Conservation (phyloP, 208 protist genomes). For the Acanthamoeba culbertsoni region DNA sequence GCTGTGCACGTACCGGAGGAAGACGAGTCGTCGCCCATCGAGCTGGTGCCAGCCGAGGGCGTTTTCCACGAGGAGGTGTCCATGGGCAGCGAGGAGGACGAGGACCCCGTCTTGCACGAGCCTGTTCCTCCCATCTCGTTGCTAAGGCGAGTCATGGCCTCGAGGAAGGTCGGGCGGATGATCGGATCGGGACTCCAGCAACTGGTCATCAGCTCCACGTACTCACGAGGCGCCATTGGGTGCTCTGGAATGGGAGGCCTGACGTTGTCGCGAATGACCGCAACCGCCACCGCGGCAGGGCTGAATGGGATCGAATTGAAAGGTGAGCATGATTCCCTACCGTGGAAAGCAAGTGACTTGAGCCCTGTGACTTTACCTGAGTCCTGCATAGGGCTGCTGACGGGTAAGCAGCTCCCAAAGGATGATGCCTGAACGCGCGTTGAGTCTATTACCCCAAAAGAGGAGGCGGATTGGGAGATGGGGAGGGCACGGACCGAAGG, state of each 20-base stretch:
- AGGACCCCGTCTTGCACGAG: neutral
- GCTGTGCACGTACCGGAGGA: no score
- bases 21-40: no score
- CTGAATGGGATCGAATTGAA: no score
- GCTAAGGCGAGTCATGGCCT: conserved; percentile 53
- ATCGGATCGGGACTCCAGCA: neutral
- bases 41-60: no score
- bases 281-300: conserved; percentile 44
- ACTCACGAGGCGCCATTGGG: neutral
- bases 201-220: neutral
- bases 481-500: neutral
- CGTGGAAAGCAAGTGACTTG: neutral
- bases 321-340: no score
- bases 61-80: neutral
- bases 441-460: no score
- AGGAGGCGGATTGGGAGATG: neutral
- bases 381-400: neutral
- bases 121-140: neutral
- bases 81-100: neutral
- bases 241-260: conserved; percentile 22
- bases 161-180: conserved; percentile 30
- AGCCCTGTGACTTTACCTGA: neutral
- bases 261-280: conserved; percentile 37
- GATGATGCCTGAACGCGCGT: conserved; percentile 39
- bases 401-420: conserved; percentile 43